phyloP scores from a whole-genome alignment of 768 basidiomycete species.

The Mycena rosella region DNA sequence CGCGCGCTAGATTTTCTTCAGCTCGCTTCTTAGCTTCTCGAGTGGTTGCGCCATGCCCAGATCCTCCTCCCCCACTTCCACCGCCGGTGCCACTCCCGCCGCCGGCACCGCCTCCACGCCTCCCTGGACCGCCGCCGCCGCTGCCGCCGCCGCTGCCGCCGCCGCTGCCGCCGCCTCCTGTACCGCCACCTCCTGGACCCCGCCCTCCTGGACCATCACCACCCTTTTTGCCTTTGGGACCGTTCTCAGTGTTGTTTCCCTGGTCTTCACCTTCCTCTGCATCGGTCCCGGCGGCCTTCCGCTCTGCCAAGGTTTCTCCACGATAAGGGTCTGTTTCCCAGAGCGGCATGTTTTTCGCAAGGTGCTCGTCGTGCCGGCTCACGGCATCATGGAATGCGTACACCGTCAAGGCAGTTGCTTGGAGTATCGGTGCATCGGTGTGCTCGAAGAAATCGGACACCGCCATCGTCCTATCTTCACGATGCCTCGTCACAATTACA shows the following conservation, averaged over 20 bases:
- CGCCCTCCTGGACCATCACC: too few species aligned
- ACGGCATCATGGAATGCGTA: conserved; percentile 24
- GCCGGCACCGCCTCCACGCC: not conserved
- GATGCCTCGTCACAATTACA: conserved; percentile 13
- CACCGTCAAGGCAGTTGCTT: conserved; percentile 18
- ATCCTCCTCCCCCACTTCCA: not conserved
- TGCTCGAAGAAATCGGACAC: conserved; percentile 18
- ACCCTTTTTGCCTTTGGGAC: not conserved
- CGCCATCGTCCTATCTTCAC: not conserved
- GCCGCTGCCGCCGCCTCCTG: not conserved
- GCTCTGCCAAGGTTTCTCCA: not conserved
- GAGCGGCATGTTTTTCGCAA: not conserved
- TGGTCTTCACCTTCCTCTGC: not conserved
- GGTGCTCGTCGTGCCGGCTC: conserved; percentile 15
- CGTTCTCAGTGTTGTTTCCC: too few species aligned
- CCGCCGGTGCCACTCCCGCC: not conserved
- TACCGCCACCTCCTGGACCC: not conserved
- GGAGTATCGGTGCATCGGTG: conserved; percentile 21
- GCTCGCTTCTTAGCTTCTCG: too few species aligned
- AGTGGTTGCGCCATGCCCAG: too few species aligned
- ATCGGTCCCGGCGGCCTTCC: not conserved
- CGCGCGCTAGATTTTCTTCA: not conserved
- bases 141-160: not conserved
- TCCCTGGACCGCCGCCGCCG: not conserved
- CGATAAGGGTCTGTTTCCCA: conserved; percentile 17